Evolutionary conservation across 306 rosid species (phyloP).

Genomic region (Boehmeria nivea): DNA sequence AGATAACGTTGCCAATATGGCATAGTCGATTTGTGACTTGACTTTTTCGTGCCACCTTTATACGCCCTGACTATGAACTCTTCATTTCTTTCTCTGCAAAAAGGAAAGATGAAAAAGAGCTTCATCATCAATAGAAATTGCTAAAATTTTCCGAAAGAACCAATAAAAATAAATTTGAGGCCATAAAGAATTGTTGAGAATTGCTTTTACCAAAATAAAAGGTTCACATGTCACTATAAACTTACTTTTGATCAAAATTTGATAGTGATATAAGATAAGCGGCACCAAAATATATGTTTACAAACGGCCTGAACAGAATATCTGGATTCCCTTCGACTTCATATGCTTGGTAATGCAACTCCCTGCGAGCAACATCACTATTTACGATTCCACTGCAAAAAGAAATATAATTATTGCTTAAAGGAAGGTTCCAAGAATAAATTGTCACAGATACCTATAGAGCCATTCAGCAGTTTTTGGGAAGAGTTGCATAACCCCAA

Average conservation of each 20-base stretch:
- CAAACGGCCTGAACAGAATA: slow-evolving; percentile 53
- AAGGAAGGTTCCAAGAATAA: slow-evolving; percentile 14
- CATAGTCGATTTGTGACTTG: slow-evolving; percentile 73
- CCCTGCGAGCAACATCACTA: slow-evolving; percentile 40
- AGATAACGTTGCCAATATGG: slow-evolving; percentile 69
- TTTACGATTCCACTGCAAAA: slow-evolving; percentile 25
- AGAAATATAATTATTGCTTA: slow-evolving; percentile 3
- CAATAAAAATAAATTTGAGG: too few species aligned
- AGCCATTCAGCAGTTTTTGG: slow-evolving; percentile 55
- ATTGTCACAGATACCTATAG: slow-evolving; percentile 37
- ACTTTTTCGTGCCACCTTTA: slow-evolving; percentile 78
- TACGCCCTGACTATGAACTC: slow-evolving; percentile 81
- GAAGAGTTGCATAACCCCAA: slow-evolving; percentile 75
- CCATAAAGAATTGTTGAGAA: too few species aligned
- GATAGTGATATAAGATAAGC: slow-evolving; percentile 79
- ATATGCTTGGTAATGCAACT: slow-evolving; percentile 48
- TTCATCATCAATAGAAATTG: neutral
- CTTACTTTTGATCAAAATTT: slow-evolving; percentile 57
- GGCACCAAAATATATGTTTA: slow-evolving; percentile 64
- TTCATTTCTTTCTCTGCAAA: slow-evolving; percentile 76
- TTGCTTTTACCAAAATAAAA: too few species aligned
- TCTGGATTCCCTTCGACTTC: slow-evolving; percentile 30
- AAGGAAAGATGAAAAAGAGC: neutral
- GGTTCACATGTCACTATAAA: too few species aligned
- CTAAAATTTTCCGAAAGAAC: too few species aligned